These are phyloP conservation scores for Salvia sclarea DNA, from an alignment of 305 asterid genomes.

Conservation along the genomic window DNA sequence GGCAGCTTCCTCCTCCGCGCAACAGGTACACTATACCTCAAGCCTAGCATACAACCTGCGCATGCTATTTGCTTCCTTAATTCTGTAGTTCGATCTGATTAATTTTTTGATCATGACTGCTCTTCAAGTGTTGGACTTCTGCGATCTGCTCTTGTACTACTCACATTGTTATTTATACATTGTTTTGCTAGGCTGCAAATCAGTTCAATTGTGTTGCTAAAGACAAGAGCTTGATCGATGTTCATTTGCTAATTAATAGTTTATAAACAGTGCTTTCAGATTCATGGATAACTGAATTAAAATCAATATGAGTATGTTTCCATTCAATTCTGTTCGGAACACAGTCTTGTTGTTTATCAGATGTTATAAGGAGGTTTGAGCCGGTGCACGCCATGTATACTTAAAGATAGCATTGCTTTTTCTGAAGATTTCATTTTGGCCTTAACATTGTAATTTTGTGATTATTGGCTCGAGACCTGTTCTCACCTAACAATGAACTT, in stretches of 20 bases:
- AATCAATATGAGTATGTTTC: not conserved
- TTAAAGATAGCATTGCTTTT: not conserved
- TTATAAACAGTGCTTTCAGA: not conserved
- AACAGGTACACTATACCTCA: constrained; percentile 46
- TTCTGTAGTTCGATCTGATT: constrained; percentile 28
- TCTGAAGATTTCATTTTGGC: not conserved
- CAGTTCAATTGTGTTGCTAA: not conserved
- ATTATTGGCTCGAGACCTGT: not conserved
- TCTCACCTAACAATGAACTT: constrained; percentile 3
- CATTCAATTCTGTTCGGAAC: not conserved
- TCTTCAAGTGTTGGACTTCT: constrained; percentile 25
- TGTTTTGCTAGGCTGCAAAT: constrained; percentile 10
- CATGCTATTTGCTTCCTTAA: constrained; percentile 17
- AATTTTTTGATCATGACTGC: constrained; percentile 19
- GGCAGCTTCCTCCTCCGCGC: constrained; percentile 77
- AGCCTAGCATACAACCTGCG: not conserved
- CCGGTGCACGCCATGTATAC: not conserved
- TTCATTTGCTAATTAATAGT: constrained; percentile 11
- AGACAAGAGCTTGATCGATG: constrained; percentile 10
- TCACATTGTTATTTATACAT: constrained; percentile 32
- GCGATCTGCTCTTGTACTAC: constrained; percentile 27
- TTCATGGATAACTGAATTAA: constrained; percentile 17
- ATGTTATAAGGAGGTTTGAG: not conserved
- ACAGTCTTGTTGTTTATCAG: not conserved
- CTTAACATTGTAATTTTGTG: not conserved